A percentile compares a stretch with the other conserved stretches of the same genome.
Conservation (phyloP, 2,329 filamentous ascomycete genomes). For the Fusarium drepaniforme region DNA sequence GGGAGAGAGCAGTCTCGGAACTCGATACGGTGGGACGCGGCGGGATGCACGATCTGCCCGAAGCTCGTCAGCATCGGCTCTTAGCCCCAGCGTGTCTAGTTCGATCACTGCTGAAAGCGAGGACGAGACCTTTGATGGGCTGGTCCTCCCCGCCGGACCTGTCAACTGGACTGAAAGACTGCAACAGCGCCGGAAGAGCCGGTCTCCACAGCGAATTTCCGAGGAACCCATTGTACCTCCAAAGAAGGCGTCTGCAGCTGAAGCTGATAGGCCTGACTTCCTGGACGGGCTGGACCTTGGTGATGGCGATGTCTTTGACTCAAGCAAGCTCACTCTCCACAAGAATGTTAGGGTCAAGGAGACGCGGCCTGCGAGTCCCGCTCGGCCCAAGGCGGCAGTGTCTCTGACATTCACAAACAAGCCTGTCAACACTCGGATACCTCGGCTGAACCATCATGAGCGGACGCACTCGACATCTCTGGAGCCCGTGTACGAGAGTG, state of each 20-base stretch:
- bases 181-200: constrained; percentile 75
- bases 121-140: constrained; percentile 91
- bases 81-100: constrained; percentile 94
- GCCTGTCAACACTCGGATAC: constrained; percentile 76
- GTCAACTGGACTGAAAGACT: constrained; percentile 86
- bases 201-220: constrained; percentile 64
- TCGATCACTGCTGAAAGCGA: constrained; percentile 93
- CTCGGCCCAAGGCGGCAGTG: constrained; percentile 79
- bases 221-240: constrained; percentile 51
- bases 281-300: constrained; percentile 89
- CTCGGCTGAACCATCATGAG: constrained; percentile 80
- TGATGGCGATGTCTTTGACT: constrained; percentile 83
- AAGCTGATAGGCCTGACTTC: constrained; percentile 78
- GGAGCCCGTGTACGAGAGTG: constrained; percentile 94
- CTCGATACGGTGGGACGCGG: constrained; percentile 87
- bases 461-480: constrained; percentile 77
- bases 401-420: constrained; percentile 94
- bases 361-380: constrained; percentile 75
- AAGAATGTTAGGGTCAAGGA: constrained; percentile 92
- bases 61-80: constrained; percentile 87
- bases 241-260: constrained; percentile 50
- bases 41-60: constrained; percentile 83
- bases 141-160: constrained; percentile 85
- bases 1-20: constrained; percentile 93
- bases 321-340: constrained; percentile 85